phyloP scores from a whole-genome alignment of 768 basidiomycete species.

The Cystobasidium ongulense region DNA sequence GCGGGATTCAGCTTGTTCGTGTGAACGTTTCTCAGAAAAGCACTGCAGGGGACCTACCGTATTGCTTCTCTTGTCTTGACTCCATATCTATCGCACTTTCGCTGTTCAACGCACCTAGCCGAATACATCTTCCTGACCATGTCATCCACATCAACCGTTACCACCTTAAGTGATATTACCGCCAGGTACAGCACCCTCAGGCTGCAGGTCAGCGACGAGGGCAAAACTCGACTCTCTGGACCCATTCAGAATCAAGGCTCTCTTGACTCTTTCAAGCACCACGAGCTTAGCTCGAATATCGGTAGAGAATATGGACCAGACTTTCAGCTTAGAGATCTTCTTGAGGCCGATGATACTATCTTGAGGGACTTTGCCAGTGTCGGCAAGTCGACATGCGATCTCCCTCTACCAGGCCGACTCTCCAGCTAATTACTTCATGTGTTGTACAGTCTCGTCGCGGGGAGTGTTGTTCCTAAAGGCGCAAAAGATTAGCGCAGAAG shows the following conservation, averaged over 20 bases:
- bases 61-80: too few relatives aligned
- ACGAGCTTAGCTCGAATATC: conserved; percentile 3
- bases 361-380: conserved; percentile 1
- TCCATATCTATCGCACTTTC: too few relatives aligned
- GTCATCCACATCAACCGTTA: not conserved
- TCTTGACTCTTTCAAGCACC: not conserved
- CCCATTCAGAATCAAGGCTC: not conserved
- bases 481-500: conserved; percentile 42
- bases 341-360: not conserved
- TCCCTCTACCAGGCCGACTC: not conserved
- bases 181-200: not conserved
- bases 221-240: conserved; percentile 8
- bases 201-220: conserved; percentile 6
- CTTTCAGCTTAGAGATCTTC: not conserved
- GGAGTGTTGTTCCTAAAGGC: conserved; percentile 61
- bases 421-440: not conserved
- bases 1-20: too few relatives aligned
- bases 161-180: not conserved
- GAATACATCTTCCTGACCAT: not conserved
- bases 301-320: not conserved
- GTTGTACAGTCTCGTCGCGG: conserved; percentile 47
- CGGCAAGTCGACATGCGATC: not conserved
- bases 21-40: too few relatives aligned
- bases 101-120: too few relatives aligned
- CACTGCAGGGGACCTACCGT: too few relatives aligned